These are phyloP conservation scores for Cadophora luteo-olivacea DNA, from an alignment of 2,329 filamentous ascomycete species.

Conservation along the genomic window DNA sequence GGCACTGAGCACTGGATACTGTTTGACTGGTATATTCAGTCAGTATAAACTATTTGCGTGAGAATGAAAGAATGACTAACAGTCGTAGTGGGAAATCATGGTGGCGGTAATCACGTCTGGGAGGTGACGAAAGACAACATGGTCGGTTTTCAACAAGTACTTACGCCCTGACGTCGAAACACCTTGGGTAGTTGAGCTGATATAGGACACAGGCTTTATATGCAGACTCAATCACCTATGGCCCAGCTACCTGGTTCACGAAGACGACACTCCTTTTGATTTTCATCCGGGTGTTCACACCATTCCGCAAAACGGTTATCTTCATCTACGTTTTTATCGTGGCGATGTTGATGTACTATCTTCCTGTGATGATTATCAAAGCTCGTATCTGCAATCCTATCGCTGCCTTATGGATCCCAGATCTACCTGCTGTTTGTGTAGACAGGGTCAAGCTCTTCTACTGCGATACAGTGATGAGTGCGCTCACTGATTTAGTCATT, in stretches of 20 bases:
- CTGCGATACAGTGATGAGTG: conserved; percentile 45
- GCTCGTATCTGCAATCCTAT: conserved; percentile 40
- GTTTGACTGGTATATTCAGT: conserved; percentile 17
- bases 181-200: too few species aligned
- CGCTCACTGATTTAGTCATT: conserved; percentile 45
- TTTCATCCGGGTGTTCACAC: conserved; percentile 44
- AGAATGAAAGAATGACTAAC: not conserved
- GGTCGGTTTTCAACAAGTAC: conserved; percentile 24
- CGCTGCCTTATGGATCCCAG: conserved; percentile 37
- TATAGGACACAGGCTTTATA: conserved; percentile 33
- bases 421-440: conserved; percentile 41
- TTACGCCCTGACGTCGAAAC: not conserved
- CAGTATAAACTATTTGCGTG: not conserved
- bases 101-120: conserved; percentile 26
- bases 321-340: conserved; percentile 44
- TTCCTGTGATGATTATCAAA: conserved; percentile 43
- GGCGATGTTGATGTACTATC: conserved; percentile 40
- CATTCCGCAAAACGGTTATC: conserved; percentile 36
- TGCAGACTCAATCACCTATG: conserved; percentile 42
- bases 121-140: conserved; percentile 24
- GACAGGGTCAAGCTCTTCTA: conserved; percentile 46
- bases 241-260: conserved; percentile 42
- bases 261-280: conserved; percentile 46
- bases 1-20: conserved; percentile 16
- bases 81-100: conserved; percentile 22